Conservation (phyloP, 768 basidiomycete species). For the Collybiopsis confluens region DNA sequence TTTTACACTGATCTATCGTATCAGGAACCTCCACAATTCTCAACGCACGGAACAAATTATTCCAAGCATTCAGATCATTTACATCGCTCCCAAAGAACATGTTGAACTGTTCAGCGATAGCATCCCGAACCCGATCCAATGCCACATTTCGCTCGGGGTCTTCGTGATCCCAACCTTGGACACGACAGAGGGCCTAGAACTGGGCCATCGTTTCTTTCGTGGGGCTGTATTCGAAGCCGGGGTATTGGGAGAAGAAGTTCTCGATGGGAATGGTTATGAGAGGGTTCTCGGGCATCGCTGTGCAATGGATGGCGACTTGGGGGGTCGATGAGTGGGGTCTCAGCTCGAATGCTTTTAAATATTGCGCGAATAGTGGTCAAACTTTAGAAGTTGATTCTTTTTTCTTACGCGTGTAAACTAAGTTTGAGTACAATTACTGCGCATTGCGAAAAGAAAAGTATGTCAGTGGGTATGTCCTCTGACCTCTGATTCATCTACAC, state of each 20-base stretch:
- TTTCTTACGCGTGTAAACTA: too few species aligned
- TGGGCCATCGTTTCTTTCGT: constrained; percentile 7
- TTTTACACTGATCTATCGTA: constrained; percentile 4
- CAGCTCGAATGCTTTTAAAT: too few species aligned
- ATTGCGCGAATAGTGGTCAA: too few species aligned
- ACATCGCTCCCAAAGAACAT: constrained; percentile 4
- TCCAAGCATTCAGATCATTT: not conserved
- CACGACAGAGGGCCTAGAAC: not conserved
- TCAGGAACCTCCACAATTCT: not conserved
- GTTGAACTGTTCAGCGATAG: constrained; percentile 8
- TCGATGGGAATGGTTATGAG: not conserved
- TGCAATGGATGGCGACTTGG: too few species aligned
- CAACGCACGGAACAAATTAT: not conserved
- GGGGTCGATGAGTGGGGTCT: too few species aligned
- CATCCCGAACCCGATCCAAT: constrained; percentile 3
- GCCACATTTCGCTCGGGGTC: not conserved
- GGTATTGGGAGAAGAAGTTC: constrained; percentile 1
- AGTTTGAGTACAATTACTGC: too few species aligned
- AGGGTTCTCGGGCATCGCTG: too few species aligned
- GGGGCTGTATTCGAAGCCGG: not conserved
- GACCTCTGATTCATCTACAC: too few species aligned
- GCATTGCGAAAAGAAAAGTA: too few species aligned
- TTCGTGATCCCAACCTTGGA: not conserved
- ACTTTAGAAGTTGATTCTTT: too few species aligned
- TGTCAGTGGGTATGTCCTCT: too few species aligned